Conservation (phyloP, 2,329 filamentous ascomycete genomes). For the Neofusicoccum parvum region DNA sequence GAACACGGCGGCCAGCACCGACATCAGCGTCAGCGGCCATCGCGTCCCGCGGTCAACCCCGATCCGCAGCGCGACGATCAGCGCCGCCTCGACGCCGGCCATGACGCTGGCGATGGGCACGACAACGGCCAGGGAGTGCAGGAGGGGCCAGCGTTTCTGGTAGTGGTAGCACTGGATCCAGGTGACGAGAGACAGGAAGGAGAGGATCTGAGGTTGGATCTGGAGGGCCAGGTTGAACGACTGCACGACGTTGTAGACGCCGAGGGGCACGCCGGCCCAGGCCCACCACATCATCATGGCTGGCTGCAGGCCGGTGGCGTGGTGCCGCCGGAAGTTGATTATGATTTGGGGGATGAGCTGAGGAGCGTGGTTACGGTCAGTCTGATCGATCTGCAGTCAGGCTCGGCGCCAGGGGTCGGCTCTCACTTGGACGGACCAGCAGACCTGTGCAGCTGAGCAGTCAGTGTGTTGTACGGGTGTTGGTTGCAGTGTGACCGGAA, state of each 20-base stretch:
- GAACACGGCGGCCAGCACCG: slow-evolving; percentile 63
- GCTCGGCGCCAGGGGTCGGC: too few species aligned
- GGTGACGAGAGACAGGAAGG: slow-evolving; percentile 53
- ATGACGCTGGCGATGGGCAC: slow-evolving; percentile 57
- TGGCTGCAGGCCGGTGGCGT: slow-evolving; percentile 66
- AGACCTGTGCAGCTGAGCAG: slow-evolving; percentile 41
- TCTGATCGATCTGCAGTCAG: neutral
- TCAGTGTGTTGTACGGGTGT: neutral
- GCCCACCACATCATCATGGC: slow-evolving; percentile 76
- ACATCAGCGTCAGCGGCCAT: slow-evolving; percentile 70
- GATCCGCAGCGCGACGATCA: slow-evolving; percentile 58
- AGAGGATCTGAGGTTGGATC: slow-evolving; percentile 61
- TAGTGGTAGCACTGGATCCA: slow-evolving; percentile 62
- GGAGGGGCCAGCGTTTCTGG: slow-evolving; percentile 37
- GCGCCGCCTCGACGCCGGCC: slow-evolving; percentile 59
- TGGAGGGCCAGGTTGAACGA: slow-evolving; percentile 56
- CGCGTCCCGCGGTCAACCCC: slow-evolving; percentile 42
- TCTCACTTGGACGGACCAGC: slow-evolving; percentile 65
- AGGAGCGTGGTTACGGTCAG: too few species aligned
- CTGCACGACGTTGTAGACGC: slow-evolving; percentile 61
- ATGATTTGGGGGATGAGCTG: slow-evolving; percentile 70
- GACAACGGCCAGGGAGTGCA: slow-evolving; percentile 53
- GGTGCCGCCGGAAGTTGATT: slow-evolving; percentile 67
- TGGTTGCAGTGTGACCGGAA: slow-evolving; percentile 20
- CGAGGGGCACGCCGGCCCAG: slow-evolving; percentile 67